Base-by-base conservation (phyloP, 2,329 filamentous ascomycete genomes). In the Xylariaceae sp. region DNA sequence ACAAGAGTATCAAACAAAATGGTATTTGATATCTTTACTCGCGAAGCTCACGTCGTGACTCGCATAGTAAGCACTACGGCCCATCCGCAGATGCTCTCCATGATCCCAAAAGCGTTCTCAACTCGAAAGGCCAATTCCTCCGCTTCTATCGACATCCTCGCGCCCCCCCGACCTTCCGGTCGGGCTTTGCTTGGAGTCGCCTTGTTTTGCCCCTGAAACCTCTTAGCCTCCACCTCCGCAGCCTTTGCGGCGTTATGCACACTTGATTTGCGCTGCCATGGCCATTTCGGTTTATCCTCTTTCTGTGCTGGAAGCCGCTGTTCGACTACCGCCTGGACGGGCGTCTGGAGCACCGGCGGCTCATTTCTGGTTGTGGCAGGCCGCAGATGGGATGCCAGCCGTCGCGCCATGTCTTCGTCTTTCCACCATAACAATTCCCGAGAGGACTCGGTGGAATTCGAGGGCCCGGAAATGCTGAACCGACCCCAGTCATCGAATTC, bases 51-150 rank as follows among this genome's bases (percentile, higher is more conserved):
- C 3, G 60, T 53, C 57, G 44, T 60, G 18, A 73, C 58, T n/a
- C 64, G 57, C 2, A 82, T 71, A 0, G 68, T 71, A 1, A 81
- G 73, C 11, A 82, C 76, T 35, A 84, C 71, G 0, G 75, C 80
- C 74, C 76, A 83, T 1, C 81, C 81, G 1, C 74, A 76, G 61
- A 72, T 71, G 37, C 77, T 80, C 67, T 83, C 80, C 75, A 77
- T 80, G 1, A 84, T 69, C 0, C 80, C 81, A 66, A 83, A 73
- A 11, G 76, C 77, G 18, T 80, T 83, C 68, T 82, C 76, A 51
- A 68, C 68, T n/a, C 81, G 68, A 58, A 84, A 82, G 0, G 78
- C 78, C 1, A 81, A 74, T 63, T 82, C 76, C 53, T 82, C 75
- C 0, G 77, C 76, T 30, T 68, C 69, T 2, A 77, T 75, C 2